phyloP scores from a whole-genome alignment of 2,329 filamentous ascomycete species.

The Claviceps capensis region DNA sequence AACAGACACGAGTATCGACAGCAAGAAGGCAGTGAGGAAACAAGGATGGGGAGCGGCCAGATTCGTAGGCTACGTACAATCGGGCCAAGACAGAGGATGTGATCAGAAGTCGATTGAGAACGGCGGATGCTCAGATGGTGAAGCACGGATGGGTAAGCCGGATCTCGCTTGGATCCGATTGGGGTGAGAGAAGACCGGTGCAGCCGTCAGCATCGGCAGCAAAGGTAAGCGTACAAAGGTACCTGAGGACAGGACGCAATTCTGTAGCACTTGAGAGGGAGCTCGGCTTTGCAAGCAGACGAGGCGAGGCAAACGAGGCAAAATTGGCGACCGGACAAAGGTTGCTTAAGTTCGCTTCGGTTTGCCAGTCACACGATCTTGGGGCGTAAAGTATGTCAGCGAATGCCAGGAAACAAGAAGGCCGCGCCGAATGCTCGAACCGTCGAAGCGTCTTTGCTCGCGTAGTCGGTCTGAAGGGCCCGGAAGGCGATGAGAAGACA shows the following conservation, averaged over 20 bases:
- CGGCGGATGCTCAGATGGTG: neutral
- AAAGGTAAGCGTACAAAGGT: slow-evolving; percentile 1
- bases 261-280: neutral
- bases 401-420: neutral
- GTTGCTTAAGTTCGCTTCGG: neutral
- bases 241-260: neutral
- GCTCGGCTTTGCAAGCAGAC: slow-evolving; percentile 2
- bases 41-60: neutral
- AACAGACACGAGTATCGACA: neutral
- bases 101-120: slow-evolving; percentile 2
- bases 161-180: slow-evolving; percentile 2
- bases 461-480: neutral
- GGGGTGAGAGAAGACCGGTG: neutral
- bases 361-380: slow-evolving; percentile 5
- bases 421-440: slow-evolving; percentile 1
- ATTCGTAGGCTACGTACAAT: neutral
- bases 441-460: slow-evolving; percentile 2
- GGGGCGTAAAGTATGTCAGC: neutral
- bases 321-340: slow-evolving; percentile 1
- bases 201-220: slow-evolving; percentile 1
- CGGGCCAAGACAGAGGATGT: neutral
- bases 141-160: neutral
- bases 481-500: neutral
- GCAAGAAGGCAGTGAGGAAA: neutral
- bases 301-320: slow-evolving; percentile 1